Conservation (phyloP, 495 filamentous ascomycete species). For the Neurospora tetraspora region DNA sequence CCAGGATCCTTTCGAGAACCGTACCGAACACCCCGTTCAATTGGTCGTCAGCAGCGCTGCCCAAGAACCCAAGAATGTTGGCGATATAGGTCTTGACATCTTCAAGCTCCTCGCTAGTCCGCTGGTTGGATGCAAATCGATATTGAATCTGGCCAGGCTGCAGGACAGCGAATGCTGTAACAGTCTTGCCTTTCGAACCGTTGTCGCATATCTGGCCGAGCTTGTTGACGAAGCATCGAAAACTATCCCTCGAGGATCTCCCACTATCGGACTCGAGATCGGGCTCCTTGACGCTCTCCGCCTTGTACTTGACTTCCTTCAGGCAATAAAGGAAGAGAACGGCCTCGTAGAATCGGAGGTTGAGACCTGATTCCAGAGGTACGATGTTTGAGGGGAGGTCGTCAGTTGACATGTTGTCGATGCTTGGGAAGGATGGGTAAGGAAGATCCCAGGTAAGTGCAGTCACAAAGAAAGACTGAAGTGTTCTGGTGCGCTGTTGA, state of each 20-base stretch:
- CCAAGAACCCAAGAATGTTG: constrained; percentile 5
- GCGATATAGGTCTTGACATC: not conserved
- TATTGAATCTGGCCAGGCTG: constrained; percentile 14
- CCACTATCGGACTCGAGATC: constrained; percentile 6
- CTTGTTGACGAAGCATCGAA: constrained; percentile 19
- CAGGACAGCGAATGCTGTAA: constrained; percentile 14
- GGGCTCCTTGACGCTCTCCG: not conserved
- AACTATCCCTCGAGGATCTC: constrained; percentile 3
- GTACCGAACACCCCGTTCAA: not conserved
- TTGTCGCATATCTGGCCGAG: constrained; percentile 19
- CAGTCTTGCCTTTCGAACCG: constrained; percentile 3
- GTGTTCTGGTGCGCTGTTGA: not conserved
- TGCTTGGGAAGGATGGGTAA: not conserved
- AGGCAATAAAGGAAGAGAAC: constrained; percentile 11
- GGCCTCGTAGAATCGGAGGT: constrained; percentile 15
- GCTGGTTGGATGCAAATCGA: constrained; percentile 14
- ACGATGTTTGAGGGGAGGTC: not conserved
- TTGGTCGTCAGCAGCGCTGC: not conserved
- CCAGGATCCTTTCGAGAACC: not conserved
- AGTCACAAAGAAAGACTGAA: not conserved
- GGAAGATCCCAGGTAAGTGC: not conserved
- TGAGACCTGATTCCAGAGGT: constrained; percentile 2
- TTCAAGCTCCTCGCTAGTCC: not conserved
- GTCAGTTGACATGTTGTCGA: not conserved
- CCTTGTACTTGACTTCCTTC: not conserved